These are phyloP conservation scores for Penicillium paxilli DNA, from an alignment of 495 filamentous ascomycete species.

Conservation along the genomic window DNA sequence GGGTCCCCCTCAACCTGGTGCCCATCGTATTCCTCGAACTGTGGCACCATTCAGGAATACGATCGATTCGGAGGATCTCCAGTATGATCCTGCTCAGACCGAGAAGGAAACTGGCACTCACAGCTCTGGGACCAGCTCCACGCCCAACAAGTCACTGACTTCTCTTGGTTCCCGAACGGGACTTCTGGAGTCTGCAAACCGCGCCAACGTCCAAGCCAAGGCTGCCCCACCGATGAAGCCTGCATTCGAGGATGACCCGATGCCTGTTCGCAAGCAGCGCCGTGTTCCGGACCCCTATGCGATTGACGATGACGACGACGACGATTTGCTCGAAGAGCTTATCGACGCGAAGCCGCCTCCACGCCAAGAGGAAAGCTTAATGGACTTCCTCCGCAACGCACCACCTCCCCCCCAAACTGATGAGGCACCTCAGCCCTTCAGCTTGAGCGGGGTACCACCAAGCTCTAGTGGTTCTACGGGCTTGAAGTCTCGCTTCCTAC, in stretches of 20 bases:
- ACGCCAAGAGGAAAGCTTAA: slow-evolving; percentile 66
- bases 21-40: slow-evolving; percentile 73
- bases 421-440: slow-evolving; percentile 43
- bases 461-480: slow-evolving; percentile 50
- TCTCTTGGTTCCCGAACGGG: slow-evolving; percentile 60
- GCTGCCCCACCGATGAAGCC: slow-evolving; percentile 12
- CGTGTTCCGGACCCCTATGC: slow-evolving; percentile 88
- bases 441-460: slow-evolving; percentile 29
- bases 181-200: slow-evolving; percentile 47
- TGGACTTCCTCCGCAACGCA: slow-evolving; percentile 86
- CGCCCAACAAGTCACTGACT: slow-evolving; percentile 45
- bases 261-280: slow-evolving; percentile 62
- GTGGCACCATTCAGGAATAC: slow-evolving; percentile 84
- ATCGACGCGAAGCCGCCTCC: slow-evolving; percentile 45
- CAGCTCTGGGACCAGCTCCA: slow-evolving; percentile 42
- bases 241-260: slow-evolving; percentile 21
- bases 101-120: slow-evolving; percentile 21
- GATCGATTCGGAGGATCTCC: slow-evolving; percentile 79
- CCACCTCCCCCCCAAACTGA: slow-evolving; percentile 65
- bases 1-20: slow-evolving; percentile 61
- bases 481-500: slow-evolving; percentile 64
- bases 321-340: slow-evolving; percentile 67
- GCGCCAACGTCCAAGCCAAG: slow-evolving; percentile 18
- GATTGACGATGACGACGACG: slow-evolving; percentile 82
- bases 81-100: slow-evolving; percentile 32